Base-by-base conservation (phyloP, 169 alveolate genomes). In the Hammondia hammondi region DNA sequence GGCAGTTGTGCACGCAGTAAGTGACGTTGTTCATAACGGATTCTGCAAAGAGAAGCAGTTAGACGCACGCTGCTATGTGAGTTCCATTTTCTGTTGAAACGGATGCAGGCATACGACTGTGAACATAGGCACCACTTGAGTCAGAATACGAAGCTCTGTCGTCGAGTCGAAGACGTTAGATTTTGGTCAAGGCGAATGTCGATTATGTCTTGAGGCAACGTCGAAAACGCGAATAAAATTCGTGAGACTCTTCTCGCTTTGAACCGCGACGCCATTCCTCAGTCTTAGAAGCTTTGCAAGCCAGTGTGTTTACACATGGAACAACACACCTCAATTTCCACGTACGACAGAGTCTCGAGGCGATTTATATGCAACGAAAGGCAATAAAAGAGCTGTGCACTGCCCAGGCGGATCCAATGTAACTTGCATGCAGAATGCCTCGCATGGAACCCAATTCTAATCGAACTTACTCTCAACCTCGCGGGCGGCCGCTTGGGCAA, bases 1-100 rank as follows among this genome's bases (percentile, higher is more conserved):
- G 71, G n/a, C 93, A 90, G 93, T 90, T 56, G 88, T 35, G 67
- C 24, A 52, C 9, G 72, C 81, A 70, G 57, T 43, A 90, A 10
- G 32, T n/a, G 10, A 90, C 35, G 32, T 90, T 90, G 48, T 48
- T 90, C 72, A 90, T 46, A 14, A 87, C 92, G 81, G 39, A 46
- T 17, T 21, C 93, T 71, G 73, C 87, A 90, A 37, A 67, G 24
- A 43, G 9, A 46, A 70, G 52, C 56, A 32, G 32, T 21, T 32
- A 24, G 5, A 77, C 24, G 5, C 9, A 77, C 43, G 48, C 24
- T 35, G 2, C 84, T 4, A 21, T n/a, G 2, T 52, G 61, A 52
- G 61, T 52, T 52, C 19, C 61, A 52, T 7, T 52, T 52, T 14
- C 61, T 52, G 61, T 39, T 77, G 56, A 39, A 7, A 12, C 48